Base-by-base conservation (phyloP, 2,329 filamentous ascomycete genomes). In the Colletotrichum sp. region DNA sequence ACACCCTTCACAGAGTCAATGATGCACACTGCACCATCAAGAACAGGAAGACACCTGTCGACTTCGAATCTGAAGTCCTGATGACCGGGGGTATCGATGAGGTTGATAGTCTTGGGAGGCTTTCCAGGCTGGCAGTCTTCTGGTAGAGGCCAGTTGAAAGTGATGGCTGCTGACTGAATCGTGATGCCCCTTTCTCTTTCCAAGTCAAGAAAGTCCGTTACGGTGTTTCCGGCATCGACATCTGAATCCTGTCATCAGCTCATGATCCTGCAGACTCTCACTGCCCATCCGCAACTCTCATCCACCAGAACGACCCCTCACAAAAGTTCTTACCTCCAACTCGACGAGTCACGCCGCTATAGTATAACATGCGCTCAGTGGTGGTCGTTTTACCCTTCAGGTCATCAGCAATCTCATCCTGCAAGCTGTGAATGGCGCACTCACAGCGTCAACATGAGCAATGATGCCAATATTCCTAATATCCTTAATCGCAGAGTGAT, bases 11-110 rank as follows among this genome's bases (percentile, higher is more conserved):
- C 96, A 0, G 95, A 96, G 82, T 98, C 96, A 9, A 98, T 92
- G 80, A 98, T 96, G 80, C 95, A 98, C n/a, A 98, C 93, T 2
- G 95, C 95, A 7, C 96, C 96, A 81, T 98, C 96, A 1, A 98
- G 89, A 38, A 98, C 94, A 24, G 95, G 93, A 8, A 98, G 88
- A 36, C 96, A 98, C 15, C 97, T 92, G 78, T 98, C 91, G 4
- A 98, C 97, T 83, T 99, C 97, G 81, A 98, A 98, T 1, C 96
- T 96, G 80, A 99, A 99, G 83, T 99, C 97, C 26, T 97, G 96
- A 82, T 99, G 97, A 2, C 97, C 97, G 3, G 97, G 97, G 0
- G 97, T 98, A 83, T 99, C 97, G 76, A 99, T 98, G 3, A 98
- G 87, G 82, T 98, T 98, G 83, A 98, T 93, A 7, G 93, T 94